Percentiles rank a stretch among this genome's conserved stretches.
phyloP scores from a whole-genome alignment of 2,329 filamentous ascomycete species.

The Seiridium cupressi region DNA sequence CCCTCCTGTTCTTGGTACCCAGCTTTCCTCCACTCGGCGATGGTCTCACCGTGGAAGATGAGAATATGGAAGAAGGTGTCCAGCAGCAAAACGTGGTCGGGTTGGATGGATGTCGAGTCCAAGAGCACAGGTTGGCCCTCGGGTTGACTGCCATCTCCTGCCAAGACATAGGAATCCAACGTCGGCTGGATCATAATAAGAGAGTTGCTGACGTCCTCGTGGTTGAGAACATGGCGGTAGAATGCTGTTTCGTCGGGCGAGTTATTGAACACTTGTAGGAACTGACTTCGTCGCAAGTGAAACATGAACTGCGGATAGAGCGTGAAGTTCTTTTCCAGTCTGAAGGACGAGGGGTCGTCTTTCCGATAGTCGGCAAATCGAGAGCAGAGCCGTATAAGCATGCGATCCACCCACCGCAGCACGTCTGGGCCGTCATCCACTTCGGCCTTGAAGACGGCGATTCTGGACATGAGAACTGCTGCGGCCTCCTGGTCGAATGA shows the following conservation, averaged over 20 bases:
- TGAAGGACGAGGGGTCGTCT: slow-evolving; percentile 95
- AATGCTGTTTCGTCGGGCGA: slow-evolving; percentile 99
- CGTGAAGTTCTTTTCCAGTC: slow-evolving; percentile 97
- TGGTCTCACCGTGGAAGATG: slow-evolving; percentile 97
- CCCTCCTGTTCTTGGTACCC: slow-evolving; percentile 98
- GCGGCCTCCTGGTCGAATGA: slow-evolving; percentile 98
- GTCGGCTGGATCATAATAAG: slow-evolving; percentile 99
- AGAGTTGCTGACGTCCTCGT: slow-evolving; percentile 95
- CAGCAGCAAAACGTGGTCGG: slow-evolving; percentile 87
- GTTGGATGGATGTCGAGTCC: slow-evolving; percentile 94
- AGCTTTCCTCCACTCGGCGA: slow-evolving; percentile 96
- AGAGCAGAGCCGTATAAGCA: slow-evolving; percentile 95
- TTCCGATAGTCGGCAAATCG: slow-evolving; percentile 97
- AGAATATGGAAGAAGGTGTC: slow-evolving; percentile 99
- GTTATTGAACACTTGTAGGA: slow-evolving; percentile 99
- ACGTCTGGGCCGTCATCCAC: slow-evolving; percentile 99
- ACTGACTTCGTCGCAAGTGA: slow-evolving; percentile 93
- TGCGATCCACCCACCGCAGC: slow-evolving; percentile 94
- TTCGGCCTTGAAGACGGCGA: slow-evolving; percentile 98
- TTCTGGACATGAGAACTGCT: slow-evolving; percentile 97
- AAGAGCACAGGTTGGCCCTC: slow-evolving; percentile 92
- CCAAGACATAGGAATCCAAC: slow-evolving; percentile 94
- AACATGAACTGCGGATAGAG: slow-evolving; percentile 99
- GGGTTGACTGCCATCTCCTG: slow-evolving; percentile 87
- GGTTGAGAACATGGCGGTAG: slow-evolving; percentile 93